These are phyloP conservation scores for Tetrastigma voinierianum DNA, from an alignment of 164 flowering plant species.

Conservation along the genomic window DNA sequence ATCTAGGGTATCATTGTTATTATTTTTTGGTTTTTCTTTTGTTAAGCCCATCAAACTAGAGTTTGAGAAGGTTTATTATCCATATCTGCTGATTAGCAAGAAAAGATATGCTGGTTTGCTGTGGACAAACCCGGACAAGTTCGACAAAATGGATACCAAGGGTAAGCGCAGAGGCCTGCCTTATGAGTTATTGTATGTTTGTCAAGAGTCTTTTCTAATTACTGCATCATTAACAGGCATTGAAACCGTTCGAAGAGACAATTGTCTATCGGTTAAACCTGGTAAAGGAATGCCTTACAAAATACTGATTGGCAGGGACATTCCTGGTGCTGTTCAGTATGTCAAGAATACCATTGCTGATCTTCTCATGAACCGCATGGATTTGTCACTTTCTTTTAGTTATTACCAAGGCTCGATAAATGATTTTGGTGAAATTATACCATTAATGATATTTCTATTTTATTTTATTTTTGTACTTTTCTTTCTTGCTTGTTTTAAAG, in stretches of 20 bases:
- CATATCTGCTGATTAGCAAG: slow-evolving; percentile 94
- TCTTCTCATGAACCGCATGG: slow-evolving; percentile 98
- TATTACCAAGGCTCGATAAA: slow-evolving; percentile 78
- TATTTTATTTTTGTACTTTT: too few species aligned
- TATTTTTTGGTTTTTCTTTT: slow-evolving; percentile 5
- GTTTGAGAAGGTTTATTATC: slow-evolving; percentile 97
- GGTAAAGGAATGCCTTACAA: slow-evolving; percentile 95
- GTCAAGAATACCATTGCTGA: slow-evolving; percentile 93
- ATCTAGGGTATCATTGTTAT: background rate
- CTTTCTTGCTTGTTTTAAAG: too few species aligned
- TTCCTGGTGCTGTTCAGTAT: slow-evolving; percentile 91
- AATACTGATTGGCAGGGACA: slow-evolving; percentile 81
- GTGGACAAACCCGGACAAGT: slow-evolving; percentile 91
- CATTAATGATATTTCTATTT: too few species aligned
- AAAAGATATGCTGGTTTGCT: slow-evolving; percentile 96
- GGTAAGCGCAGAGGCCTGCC: slow-evolving; percentile 37
- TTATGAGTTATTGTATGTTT: slow-evolving; percentile 1
- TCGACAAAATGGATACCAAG: slow-evolving; percentile 99
- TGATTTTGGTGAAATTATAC: background rate
- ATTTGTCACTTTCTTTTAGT: slow-evolving; percentile 91
- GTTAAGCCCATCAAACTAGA: slow-evolving; percentile 94
- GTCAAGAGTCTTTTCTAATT: slow-evolving; percentile 2
- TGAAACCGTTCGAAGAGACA: slow-evolving; percentile 98
- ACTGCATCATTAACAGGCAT: slow-evolving; percentile 58
- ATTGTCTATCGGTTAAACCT: slow-evolving; percentile 91